Conservation (phyloP, 169 alveolate genomes). For the Neospora caninum region DNA sequence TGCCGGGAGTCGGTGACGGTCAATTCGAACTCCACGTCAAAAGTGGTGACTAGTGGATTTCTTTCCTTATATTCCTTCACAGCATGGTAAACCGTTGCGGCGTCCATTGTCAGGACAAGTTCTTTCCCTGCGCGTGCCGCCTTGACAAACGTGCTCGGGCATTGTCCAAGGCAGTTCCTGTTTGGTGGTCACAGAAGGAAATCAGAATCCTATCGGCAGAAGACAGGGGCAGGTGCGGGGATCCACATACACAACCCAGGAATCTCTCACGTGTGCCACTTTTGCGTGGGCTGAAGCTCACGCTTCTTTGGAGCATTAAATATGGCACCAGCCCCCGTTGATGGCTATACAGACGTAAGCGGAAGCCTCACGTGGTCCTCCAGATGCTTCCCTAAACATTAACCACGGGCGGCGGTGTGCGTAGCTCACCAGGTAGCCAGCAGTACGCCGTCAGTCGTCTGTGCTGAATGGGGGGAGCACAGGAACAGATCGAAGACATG, state of each 20-base stretch:
- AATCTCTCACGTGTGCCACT: too few species aligned
- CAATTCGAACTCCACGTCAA: neutral
- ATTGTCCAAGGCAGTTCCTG: slow-evolving; percentile 19
- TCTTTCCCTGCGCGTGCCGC: neutral
- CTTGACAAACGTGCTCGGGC: slow-evolving; percentile 19
- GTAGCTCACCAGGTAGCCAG: neutral
- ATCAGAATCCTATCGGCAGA: too few species aligned
- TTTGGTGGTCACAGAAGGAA: neutral
- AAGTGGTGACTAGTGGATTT: neutral
- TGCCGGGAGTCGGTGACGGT: slow-evolving; percentile 2
- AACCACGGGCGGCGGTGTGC: neutral
- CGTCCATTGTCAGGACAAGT: neutral
- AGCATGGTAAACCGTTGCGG: neutral
- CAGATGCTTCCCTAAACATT: too few species aligned
- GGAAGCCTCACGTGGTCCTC: too few species aligned
- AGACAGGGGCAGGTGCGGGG: too few species aligned
- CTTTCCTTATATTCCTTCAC: neutral
- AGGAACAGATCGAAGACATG: neutral
- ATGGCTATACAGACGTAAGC: too few species aligned
- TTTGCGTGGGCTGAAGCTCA: too few species aligned
- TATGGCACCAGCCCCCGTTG: too few species aligned
- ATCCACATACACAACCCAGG: too few species aligned
- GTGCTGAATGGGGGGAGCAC: neutral
- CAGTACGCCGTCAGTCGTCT: neutral
- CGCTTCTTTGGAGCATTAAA: too few species aligned